Base-by-base conservation (phyloP, 371 early-diverging fungal genomes). In the Mortierella sp. region DNA sequence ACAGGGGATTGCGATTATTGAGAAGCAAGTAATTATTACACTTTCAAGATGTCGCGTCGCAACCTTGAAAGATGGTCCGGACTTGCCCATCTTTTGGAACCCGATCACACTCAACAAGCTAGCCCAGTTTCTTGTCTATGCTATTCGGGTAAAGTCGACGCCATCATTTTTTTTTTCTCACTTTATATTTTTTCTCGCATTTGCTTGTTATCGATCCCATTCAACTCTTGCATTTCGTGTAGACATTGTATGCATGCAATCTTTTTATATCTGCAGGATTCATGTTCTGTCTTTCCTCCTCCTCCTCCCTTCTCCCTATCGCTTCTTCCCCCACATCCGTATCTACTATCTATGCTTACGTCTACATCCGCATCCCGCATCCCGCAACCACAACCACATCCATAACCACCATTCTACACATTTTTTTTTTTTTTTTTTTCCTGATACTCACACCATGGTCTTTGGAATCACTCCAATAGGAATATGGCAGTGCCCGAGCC, bases 101-200 rank as follows among this genome's bases (percentile, higher is more conserved):
- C 89, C 91, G 21, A 68, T 88, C 16, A 85, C 90, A 0, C 81
- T 96, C 23, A 75, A 86, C 19, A 89, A 93, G 74, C 80, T 97
- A 16, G 94, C 91, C 3, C 81, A 88, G 51, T 96, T 96, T 61
- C 70, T 96, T 30, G 88, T 91, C 61, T 92, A 93, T 68, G 91
- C 94, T 1, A 86, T 89, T 73, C 83, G 93, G 76, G 97, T 91
- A 86, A 71, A 72, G 11, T 46, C n/a, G 16, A 45, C 46, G 16
- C 5, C 47, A 65, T n/a, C 26, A 44, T 16, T 2, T 19, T 60
- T 53, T 29, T 9, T 37, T 37, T 37, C 37, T 37, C 37, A 5
- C 37, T 37, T 9, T 37, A 5, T 37, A 3, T 37, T 37, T 9
- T 37, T 37, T 3, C 5, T 37, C 37, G 9, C 37, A 37, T 37